Percentiles rank a stretch among this genome's conserved stretches.
phyloP scores from a whole-genome alignment of 129 eudicot genomes.

The Lonicera japonica region DNA sequence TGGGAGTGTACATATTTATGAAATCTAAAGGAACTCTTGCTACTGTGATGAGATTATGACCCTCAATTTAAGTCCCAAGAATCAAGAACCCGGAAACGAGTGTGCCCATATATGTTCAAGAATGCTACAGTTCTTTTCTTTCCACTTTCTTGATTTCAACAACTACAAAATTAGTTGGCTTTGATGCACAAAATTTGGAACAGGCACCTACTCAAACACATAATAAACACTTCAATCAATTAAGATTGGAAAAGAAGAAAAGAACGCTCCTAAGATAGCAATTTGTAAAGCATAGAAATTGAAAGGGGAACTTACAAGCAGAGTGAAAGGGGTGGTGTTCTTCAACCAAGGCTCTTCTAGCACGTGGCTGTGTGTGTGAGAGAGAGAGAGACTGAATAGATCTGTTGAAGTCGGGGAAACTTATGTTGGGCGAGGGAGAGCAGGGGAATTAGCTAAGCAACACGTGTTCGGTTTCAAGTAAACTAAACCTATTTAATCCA shows the following conservation, averaged over 20 bases:
- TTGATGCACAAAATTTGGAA: neutral
- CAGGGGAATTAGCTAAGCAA: too few species aligned
- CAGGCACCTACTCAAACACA: conserved; percentile 17
- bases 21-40: too few species aligned
- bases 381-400: too few species aligned
- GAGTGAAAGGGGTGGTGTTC: neutral
- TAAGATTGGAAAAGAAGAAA: neutral
- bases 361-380: too few species aligned
- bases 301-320: neutral
- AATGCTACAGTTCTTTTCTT: neutral
- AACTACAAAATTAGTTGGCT: neutral
- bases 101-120: neutral
- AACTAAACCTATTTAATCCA: too few species aligned
- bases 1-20: too few species aligned
- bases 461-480: too few species aligned
- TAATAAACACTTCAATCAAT: neutral
- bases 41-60: too few species aligned
- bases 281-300: neutral
- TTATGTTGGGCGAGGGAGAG: too few species aligned
- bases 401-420: too few species aligned
- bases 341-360: too few species aligned
- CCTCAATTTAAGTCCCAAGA: neutral
- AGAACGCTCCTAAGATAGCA: neutral
- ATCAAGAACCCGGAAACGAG: neutral
- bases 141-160: neutral